A percentile compares a stretch with the other conserved stretches of the same genome.
These are phyloP conservation scores for Leccinum subgranulosum DNA, from an alignment of 768 basidiomycete genomes.

Conservation along the genomic window DNA sequence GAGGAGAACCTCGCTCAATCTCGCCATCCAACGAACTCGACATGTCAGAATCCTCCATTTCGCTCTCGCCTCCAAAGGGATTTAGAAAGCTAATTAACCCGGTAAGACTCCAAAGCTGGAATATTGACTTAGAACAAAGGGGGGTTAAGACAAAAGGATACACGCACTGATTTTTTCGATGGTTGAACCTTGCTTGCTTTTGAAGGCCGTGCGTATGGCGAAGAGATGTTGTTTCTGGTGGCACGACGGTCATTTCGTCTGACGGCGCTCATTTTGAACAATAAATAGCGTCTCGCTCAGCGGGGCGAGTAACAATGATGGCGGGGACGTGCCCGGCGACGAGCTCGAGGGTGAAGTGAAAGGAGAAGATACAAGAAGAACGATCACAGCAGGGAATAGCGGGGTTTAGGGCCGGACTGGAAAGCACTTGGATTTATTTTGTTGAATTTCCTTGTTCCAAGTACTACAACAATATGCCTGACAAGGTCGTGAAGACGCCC, in stretches of 20 bases:
- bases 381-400: constrained; percentile 18
- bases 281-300: constrained; percentile 11
- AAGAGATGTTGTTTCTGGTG: constrained; percentile 38
- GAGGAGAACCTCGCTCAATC: constrained; percentile 26
- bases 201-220: constrained; percentile 52
- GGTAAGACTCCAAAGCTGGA: constrained; percentile 49
- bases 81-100: constrained; percentile 51
- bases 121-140: constrained; percentile 12
- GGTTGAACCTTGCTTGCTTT: constrained; percentile 21
- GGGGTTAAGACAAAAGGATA: neutral
- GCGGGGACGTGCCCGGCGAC: constrained; percentile 3
- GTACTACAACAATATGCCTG: constrained; percentile 27
- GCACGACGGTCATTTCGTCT: constrained; percentile 44
- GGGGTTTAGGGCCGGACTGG: constrained; percentile 31
- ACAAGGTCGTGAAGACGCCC: constrained; percentile 56
- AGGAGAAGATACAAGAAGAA: constrained; percentile 22
- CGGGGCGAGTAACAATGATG: neutral
- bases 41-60: constrained; percentile 22
- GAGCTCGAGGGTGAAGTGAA: constrained; percentile 10
- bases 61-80: constrained; percentile 35
- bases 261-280: constrained; percentile 51
- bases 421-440: constrained; percentile 8
- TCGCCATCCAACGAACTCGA: constrained; percentile 23
- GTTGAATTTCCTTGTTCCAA: constrained; percentile 5
- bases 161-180: constrained; percentile 49